Evolutionary conservation across 306 rosid genomes (phyloP).

Genomic region (Gillenia trifoliata): DNA sequence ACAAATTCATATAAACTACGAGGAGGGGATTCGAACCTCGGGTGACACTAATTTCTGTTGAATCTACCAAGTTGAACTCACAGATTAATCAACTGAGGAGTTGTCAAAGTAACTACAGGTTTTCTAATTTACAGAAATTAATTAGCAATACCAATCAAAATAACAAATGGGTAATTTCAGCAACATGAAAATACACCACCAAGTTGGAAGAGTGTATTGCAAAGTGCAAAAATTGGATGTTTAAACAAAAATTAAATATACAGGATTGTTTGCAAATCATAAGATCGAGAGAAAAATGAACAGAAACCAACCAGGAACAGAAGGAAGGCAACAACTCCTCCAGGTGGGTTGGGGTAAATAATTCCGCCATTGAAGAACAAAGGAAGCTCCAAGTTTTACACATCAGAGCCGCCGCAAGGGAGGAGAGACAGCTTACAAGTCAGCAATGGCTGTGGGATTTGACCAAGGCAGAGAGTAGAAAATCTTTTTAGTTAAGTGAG

Average conservation of each 20-base stretch:
- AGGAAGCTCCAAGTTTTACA: not conserved
- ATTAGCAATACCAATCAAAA: slow-evolving; percentile 4
- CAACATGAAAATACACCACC: not conserved
- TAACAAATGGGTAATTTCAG: not conserved
- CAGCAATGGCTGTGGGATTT: not conserved
- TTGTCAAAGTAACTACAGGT: no score
- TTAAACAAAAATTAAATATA: not conserved
- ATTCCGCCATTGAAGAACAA: not conserved
- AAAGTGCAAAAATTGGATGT: not conserved
- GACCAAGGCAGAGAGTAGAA: no score
- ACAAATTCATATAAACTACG: no score
- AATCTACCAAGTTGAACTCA: no score
- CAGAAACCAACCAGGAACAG: not conserved
- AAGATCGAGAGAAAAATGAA: not conserved
- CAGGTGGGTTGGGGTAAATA: not conserved
- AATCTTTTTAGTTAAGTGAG: not conserved
- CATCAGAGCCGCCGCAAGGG: not conserved
- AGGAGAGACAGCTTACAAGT: not conserved
- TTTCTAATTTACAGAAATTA: not conserved
- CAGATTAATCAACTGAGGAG: no score
- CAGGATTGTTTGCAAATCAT: no score
- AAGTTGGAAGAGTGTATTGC: not conserved
- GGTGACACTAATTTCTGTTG: no score
- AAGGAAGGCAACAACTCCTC: not conserved
- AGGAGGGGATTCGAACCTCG: no score